Evolutionary conservation across 2,329 filamentous ascomycete genomes (phyloP), one percentile per base, ranked within the genome.

Genomic region (Calonectria hawksworthii): DNA sequence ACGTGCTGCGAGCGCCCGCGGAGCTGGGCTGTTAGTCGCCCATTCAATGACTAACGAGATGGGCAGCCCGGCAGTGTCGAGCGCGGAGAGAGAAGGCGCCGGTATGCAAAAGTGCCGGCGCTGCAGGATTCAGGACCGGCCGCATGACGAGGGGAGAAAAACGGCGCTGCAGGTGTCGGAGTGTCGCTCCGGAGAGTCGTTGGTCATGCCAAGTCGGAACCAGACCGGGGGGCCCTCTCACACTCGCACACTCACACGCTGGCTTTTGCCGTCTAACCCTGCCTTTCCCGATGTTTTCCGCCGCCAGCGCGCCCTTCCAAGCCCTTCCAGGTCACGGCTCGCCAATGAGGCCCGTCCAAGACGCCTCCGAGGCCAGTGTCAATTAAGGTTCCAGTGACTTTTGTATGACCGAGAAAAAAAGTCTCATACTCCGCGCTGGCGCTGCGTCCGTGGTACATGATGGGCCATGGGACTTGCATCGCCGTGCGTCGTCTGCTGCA

Each of bases 261-360:
- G n/a, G 21, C n/a, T 10, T 26, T 26, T 30, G 51, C 18, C 51
- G 51, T 54, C 67, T 74, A 41, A 30, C 44, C 63, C 70, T 67
- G 44, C 47, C 38, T 30, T 70, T 70, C 73, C 76, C 74, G 74
- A 76, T 68, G 74, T 44, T 76, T 75, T 72, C 76, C 76, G 76
- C 74, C 38, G 52, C 56, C 56, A 30, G 68, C 65, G 73, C 56
- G 44, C 32, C 54, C n/a, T n/a, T n/a, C n/a, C n/a, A n/a, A n/a
- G n/a, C n/a, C n/a, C n/a, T n/a, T 63, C 34, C 26, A 65, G 51
- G 68, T 65, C 54, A 56, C 34, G 67, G 21, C 52, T 56, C 64
- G 44, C 52, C 72, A 59, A 74, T 52, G 32, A 32, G n/a, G n/a
- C 51, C 2, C 18, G 4, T 21, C 52, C 52, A 11, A 30, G 21